Evolutionary conservation across 257 asterid genomes (phyloP).

Genomic region (Solanum chaucha): DNA sequence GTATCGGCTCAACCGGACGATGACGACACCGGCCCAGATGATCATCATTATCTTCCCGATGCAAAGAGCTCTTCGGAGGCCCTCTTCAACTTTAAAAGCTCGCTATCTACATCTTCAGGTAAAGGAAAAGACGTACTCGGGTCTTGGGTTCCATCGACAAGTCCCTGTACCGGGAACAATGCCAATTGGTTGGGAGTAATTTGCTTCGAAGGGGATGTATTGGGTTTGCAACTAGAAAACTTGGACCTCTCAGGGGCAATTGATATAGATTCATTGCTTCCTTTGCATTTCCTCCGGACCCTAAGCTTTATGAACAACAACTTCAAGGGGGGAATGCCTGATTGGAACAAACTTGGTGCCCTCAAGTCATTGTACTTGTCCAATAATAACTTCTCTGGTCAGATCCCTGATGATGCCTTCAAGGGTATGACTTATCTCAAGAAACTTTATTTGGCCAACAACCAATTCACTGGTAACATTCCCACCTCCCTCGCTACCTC

Average conservation of each 20-base stretch:
- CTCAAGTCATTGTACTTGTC: slow-evolving; percentile 63
- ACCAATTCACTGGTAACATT: slow-evolving; percentile 47
- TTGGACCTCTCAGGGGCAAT: slow-evolving; percentile 63
- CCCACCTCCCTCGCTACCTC: slow-evolving; percentile 52
- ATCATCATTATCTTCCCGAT: neutral
- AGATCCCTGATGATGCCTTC: slow-evolving; percentile 53
- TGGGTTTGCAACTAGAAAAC: slow-evolving; percentile 77
- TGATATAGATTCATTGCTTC: slow-evolving; percentile 46
- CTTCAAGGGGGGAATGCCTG: slow-evolving; percentile 77
- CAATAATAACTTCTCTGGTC: slow-evolving; percentile 57
- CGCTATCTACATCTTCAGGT: neutral
- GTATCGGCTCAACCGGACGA: neutral
- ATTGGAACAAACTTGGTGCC: slow-evolving; percentile 70
- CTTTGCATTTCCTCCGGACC: slow-evolving; percentile 40
- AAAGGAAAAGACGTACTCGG: slow-evolving; percentile 26
- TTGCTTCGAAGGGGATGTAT: slow-evolving; percentile 53
- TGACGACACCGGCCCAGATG: neutral
- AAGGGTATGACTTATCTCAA: slow-evolving; percentile 62
- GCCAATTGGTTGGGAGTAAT: slow-evolving; percentile 68
- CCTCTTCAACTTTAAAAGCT: slow-evolving; percentile 4
- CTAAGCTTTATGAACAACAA: slow-evolving; percentile 63
- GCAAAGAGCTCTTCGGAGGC: slow-evolving; percentile 10
- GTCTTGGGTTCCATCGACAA: slow-evolving; percentile 39
- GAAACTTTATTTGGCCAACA: slow-evolving; percentile 55
- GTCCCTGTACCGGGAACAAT: slow-evolving; percentile 44